Conservation (phyloP, 2,329 filamentous ascomycete species). For the Colletotrichum sublineola region DNA sequence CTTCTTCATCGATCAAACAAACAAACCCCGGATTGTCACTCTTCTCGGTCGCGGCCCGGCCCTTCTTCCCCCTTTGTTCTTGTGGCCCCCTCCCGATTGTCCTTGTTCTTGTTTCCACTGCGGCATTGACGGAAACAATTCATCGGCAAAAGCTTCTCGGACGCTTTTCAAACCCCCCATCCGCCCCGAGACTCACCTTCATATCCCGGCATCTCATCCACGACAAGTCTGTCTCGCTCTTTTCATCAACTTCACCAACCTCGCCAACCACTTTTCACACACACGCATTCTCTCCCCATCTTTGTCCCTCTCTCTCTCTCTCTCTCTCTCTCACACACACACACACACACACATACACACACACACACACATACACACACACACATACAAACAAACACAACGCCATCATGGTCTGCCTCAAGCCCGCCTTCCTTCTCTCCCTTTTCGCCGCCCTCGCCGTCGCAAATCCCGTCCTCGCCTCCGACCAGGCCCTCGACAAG, state of each 20-base stretch:
- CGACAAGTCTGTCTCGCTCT: background rate
- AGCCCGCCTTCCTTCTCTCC: conserved; percentile 21
- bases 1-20: background rate
- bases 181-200: background rate
- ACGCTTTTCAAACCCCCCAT: background rate
- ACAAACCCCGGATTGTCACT: background rate
- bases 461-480: conserved; percentile 15
- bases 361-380: background rate
- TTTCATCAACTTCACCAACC: background rate
- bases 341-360: background rate
- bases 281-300: no score
- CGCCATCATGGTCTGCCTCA: conserved; percentile 38
- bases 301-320: no score
- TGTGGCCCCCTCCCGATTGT: no score
- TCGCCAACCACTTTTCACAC: background rate
- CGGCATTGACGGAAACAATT: background rate
- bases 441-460: conserved; percentile 13
- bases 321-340: background rate
- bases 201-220: background rate
- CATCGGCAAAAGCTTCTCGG: background rate
- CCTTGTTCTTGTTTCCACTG: background rate
- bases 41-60: conserved; percentile 16
- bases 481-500: conserved; percentile 21
- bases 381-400: background rate
- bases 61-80: background rate